Evolutionary conservation across 2,329 filamentous ascomycete species (phyloP).

Genomic region (Phialophora expanda): DNA sequence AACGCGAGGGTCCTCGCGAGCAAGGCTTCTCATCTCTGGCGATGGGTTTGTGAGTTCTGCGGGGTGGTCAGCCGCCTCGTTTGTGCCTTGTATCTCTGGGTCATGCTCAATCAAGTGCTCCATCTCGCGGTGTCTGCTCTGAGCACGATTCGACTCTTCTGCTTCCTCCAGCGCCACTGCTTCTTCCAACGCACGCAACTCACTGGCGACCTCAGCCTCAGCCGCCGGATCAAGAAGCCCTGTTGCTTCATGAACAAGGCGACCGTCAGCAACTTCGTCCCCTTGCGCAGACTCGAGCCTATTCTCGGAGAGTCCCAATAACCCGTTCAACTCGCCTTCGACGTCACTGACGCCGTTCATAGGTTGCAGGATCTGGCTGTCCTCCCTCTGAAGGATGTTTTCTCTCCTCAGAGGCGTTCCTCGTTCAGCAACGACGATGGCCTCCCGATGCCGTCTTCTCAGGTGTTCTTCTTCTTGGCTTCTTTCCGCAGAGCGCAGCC

Average conservation of each 20-base stretch:
- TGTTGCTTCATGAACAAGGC: not conserved
- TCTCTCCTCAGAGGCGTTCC: slow-evolving; percentile 72
- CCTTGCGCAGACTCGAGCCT: not conserved
- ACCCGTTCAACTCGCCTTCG: slow-evolving; percentile 30
- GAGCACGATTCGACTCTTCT: slow-evolving; percentile 9
- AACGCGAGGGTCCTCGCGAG: not conserved
- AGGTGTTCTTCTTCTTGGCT: slow-evolving; percentile 63
- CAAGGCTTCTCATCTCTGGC: not conserved
- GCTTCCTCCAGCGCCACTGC: not conserved
- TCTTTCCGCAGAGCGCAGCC: slow-evolving; percentile 28
- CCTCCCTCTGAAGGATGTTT: slow-evolving; percentile 74
- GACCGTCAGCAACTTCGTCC: not conserved
- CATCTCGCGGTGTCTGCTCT: slow-evolving; percentile 17
- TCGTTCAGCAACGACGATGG: slow-evolving; percentile 90
- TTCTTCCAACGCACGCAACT: not conserved
- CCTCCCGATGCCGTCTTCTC: slow-evolving; percentile 77
- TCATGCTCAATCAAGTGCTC: slow-evolving; percentile 17
- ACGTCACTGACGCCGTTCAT: slow-evolving; percentile 30
- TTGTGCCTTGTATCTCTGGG: slow-evolving; percentile 17
- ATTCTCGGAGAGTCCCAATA: slow-evolving; percentile 28
- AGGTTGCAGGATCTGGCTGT: slow-evolving; percentile 31
- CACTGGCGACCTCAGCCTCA: not conserved
- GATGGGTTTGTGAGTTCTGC: not conserved
- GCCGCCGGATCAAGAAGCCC: not conserved
- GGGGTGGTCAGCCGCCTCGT: not conserved